Evolutionary conservation across 2,329 filamentous ascomycete genomes (phyloP), one percentile per base, ranked within the genome.

Genomic region (Botryotinia globosa): DNA sequence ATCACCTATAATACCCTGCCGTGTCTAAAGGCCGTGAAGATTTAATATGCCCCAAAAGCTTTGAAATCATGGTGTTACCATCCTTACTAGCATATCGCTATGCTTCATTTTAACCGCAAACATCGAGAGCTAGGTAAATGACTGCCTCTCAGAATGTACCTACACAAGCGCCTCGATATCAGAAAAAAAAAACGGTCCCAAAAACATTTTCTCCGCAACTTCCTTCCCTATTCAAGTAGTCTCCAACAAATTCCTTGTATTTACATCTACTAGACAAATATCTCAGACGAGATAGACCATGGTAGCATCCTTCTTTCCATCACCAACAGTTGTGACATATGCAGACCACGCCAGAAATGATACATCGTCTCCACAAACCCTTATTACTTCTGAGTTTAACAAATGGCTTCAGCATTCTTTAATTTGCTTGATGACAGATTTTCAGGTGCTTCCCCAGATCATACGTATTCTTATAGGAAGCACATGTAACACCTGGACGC

Each of bases 1-100:
- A 32, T 32, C 25, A n/a, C 51, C 32, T 63, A 65, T 16, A 56
- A 65, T 65, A 65, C 59, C 69, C 69, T 65, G 59, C 59, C 25
- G 58, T 45, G 45, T 71, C 61, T 61, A 63, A 54, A 45, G 59
- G 18, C 7, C n/a, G 45, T 32, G 45, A 65, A 64, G 37, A 39
- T 65, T 25, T 65, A 51, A 22, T 18, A 48, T 70, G 56, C 59
- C 68, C 42, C 56, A 6, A 18, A 37, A 48, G 37, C 22, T 29
- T 29, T 63, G 67, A 37, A 62, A 22, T 29, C 10, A 25, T 56
- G 12, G 37, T 37, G 8, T 29, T 56, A 32, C 37, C 18, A 37
- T 51, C 32, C 63, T 51, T 39, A 45, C 32, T 54, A 25, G 22
- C 29, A 42, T 10, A 67, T 29, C 64, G 54, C 20, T 34, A 51